Evolutionary conservation across 2,329 filamentous ascomycete species (phyloP), one percentile per base, ranked within the genome.

Genomic region (Thielaviopsis cerberus): DNA sequence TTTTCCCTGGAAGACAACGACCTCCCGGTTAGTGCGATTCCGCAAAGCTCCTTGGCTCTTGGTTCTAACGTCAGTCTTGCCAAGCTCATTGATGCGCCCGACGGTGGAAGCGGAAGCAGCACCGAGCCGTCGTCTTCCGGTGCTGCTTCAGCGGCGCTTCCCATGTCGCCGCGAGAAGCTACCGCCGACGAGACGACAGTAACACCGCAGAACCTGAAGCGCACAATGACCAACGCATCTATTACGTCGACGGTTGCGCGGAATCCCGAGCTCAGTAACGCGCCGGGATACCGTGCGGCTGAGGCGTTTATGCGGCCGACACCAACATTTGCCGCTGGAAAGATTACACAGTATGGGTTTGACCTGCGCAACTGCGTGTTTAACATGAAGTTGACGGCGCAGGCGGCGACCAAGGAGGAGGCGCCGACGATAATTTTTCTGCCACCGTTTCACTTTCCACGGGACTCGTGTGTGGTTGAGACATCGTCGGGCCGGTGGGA

Each of bases 241-340:
- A 83, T 88, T 63, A 79, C 80, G 55, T 83, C 82, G 0, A 70
- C 74, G 50, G 70, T 45, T 24, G 48, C 26, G 17, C 72, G 73
- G 23, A 71, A 79, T 57, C 76, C 80, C 0, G 77, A 81, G 61
- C 67, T 84, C 23, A 78, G 76, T n/a, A 79, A 77, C 59, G 72
- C 78, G 1, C 80, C 83, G 0, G 91, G 92, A 1, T 88, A 85
- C 65, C 85, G 92, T 41, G 92, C 91, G 1, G 91, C 90, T 3
- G 91, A 98, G 70, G 91, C 94, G 0, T 97, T 88, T 65, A 81
- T 97, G 34, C 83, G 92, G 1, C 92, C 92, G 0, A 84, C 85
- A 0, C 88, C 92, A 0, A 82, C 90, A 25, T 75, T 76, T 3
- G 86, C 86, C 0, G 82, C 83, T 54, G 92, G 92, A 10, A 76